Base-by-base conservation (phyloP, 768 basidiomycete genomes). In the Tulasnella sp. region DNA sequence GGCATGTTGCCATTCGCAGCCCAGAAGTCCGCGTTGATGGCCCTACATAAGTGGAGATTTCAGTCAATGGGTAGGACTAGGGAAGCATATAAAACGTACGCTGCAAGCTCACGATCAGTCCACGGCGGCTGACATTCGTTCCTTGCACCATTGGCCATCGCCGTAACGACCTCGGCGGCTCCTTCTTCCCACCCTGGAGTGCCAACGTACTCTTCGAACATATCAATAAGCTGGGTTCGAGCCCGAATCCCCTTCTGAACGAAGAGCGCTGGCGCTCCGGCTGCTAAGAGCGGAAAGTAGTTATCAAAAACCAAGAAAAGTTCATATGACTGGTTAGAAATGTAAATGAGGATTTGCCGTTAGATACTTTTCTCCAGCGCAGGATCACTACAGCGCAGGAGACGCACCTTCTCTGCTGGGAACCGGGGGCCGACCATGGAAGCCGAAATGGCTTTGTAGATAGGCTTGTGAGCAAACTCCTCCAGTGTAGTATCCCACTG, bases 251-350 rank as follows among this genome's bases (percentile, higher is more conserved):
- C 75, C n/a, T 72, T 77, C 40, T 79, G n/a, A 22, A 77, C 69
- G 46, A 82, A 54, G 41, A 79, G 79, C 28, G 40, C 22, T 24
- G 81, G 81, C 18, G 80, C 40, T 22, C 77, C 69, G 50, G 64
- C 81, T 20, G 79, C 79, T 6, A 81, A 48, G 14, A 80, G 54
- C 2, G 81, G 75, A 46, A 82, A 74, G 4, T 74, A 81, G 18
- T 77, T 73, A 75, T 81, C 82, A 72, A 82, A 82, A 6, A 37
- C 73, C 5, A 76, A 37, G 76, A 82, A 82, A 20, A 31, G 31
- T 28, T 78, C 40, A n/a, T 78, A 78, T 9, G 58, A 41, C 77
- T 78, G n/a, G 34, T 74, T 74, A 31, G 1, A 42, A 9, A 42
- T 14, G 12, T 14, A 42, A 37, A 14, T 42, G 7, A 1, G 42